phyloP scores from a whole-genome alignment of 164 flowering plant species.

The Sedum album region DNA sequence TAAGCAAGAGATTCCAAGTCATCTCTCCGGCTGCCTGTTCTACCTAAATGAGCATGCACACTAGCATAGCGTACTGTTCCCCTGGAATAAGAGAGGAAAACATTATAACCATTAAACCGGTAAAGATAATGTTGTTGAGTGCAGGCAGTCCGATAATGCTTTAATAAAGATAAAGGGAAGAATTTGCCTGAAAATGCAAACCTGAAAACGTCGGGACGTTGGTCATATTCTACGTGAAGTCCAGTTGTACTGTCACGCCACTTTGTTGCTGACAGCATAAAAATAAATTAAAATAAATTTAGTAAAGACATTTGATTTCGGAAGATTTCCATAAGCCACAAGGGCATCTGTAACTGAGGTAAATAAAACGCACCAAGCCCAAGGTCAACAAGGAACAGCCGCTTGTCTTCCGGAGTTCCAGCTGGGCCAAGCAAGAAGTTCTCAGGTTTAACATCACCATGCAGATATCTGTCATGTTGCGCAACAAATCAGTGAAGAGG shows the following conservation, averaged over 20 bases:
- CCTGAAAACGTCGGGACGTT: background rate
- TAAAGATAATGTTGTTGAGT: too few species aligned
- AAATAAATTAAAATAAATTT: too few species aligned
- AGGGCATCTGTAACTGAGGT: background rate
- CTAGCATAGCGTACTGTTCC: conserved; percentile 99
- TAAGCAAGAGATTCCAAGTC: conserved; percentile 96
- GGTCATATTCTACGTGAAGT: background rate
- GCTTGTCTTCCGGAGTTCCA: conserved; percentile 72
- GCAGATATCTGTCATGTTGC: conserved; percentile 62
- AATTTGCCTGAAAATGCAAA: background rate
- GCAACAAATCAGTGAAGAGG: background rate
- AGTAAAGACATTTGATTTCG: background rate
- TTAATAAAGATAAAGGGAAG: background rate
- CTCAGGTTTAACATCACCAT: conserved; percentile 98
- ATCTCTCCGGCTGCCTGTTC: conserved; percentile 94
- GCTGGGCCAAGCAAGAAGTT: conserved; percentile 89
- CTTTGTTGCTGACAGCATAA: background rate
- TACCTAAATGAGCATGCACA: conserved; percentile 97
- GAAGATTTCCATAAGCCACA: background rate
- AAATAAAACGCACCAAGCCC: background rate
- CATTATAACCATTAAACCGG: too few species aligned
- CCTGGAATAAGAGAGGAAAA: conserved; percentile 28
- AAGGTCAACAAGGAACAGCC: background rate
- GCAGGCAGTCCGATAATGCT: background rate
- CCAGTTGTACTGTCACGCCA: background rate